Base-by-base conservation (phyloP, 371 early-diverging fungal genomes). In the Paraphysoderma sedebokerense region DNA sequence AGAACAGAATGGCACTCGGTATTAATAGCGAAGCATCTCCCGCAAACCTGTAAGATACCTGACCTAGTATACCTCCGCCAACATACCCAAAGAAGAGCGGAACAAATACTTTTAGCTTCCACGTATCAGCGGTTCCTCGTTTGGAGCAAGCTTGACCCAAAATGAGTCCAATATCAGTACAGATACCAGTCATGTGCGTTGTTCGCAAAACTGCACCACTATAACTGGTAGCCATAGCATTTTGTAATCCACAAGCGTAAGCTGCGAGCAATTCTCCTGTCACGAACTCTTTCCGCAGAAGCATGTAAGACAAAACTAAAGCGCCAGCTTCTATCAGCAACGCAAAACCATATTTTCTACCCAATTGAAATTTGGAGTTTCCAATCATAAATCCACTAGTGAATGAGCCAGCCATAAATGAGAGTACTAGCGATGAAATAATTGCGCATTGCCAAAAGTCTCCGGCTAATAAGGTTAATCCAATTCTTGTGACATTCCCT, bases 151-250 rank as follows among this genome's bases (percentile, higher is more conserved):
- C 56, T 38, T 71, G 72, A 2, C 72, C 72, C 12, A 66, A 22
- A 37, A 68, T 62, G 46, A 68, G 67, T 19, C 72, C 72, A 49
- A 71, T 66, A 37, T 71, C 72, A 9, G 55, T 54, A 29, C 22
- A 40, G 38, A 66, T 65, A 26, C 72, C 72, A 17, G 72, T 72
- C 64, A 72, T 63, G 51, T 72, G 72, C 17, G 70, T 72, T 7
- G 72, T 72, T 3, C 72, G 52, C 3, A 72, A 55, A 19, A 65
- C 68, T 19, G 63, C 55, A 5, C 72, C 72, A 5, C 61, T 61
- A 49, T 69, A 72, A 29, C 44, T 45, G 11, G 69, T 69, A 17
- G 61, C 63, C 39, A 69, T 29, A 15, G 70, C 66, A 47, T 68
- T 68, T 51, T 72, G 72, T 36, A 72, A 44, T 2, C 72, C 72